phyloP scores from a whole-genome alignment of 345 rosid genomes.

The Populus tremula region DNA sequence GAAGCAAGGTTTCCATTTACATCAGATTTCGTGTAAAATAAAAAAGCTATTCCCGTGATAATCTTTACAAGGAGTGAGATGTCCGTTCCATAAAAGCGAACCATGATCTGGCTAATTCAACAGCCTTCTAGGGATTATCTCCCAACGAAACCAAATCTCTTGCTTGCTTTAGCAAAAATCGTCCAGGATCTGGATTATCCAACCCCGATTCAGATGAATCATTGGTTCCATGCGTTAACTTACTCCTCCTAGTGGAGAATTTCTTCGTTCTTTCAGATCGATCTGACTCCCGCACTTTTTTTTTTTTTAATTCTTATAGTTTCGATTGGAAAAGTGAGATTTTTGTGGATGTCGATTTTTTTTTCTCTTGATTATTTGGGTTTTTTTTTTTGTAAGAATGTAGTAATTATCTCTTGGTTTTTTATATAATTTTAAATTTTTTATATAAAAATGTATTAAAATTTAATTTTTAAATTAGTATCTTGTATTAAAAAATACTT shows the following conservation, averaged over 20 bases:
- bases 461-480: no score
- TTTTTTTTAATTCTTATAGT: constrained; percentile 42
- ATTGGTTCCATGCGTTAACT: constrained; percentile 38
- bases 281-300: constrained; percentile 22
- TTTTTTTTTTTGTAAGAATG: no score
- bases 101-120: constrained; percentile 42
- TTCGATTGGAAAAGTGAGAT: constrained; percentile 34
- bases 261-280: constrained; percentile 39
- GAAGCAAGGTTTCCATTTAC: no score
- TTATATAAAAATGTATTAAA: no score
- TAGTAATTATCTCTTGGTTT: no score
- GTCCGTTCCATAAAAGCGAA: no score
- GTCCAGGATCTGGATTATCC: constrained; percentile 64
- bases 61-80: no score
- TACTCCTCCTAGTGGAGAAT: constrained; percentile 24
- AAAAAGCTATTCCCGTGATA: no score
- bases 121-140: constrained; percentile 63
- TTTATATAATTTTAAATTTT: no score
- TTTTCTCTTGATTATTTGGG: no score
- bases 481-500: no score
- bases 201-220: constrained; percentile 40
- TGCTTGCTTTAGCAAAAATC: constrained; percentile 65
- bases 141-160: constrained; percentile 69
- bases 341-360: constrained; percentile 13
- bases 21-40: no score